Conservation (phyloP, 106 monocot genomes). For the Phalaenopsis aphrodite region DNA sequence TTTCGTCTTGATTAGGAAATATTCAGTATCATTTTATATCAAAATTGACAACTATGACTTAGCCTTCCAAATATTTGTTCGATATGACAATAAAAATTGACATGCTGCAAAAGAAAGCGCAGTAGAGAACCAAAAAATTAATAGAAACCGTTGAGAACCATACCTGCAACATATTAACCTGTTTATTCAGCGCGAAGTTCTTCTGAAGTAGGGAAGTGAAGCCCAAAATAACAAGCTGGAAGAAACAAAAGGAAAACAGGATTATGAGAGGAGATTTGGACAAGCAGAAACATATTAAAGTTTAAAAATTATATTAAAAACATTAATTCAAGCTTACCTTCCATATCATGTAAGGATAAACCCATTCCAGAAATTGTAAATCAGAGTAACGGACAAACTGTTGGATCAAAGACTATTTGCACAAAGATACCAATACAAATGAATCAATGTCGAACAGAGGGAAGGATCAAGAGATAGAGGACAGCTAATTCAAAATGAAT, state of each 20-base stretch:
- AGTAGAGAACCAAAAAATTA: neutral
- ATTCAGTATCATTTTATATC: neutral
- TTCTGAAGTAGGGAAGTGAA: constrained; percentile 45
- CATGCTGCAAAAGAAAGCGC: neutral
- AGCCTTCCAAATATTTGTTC: neutral
- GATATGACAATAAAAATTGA: neutral
- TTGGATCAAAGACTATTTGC: too few relatives aligned
- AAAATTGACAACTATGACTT: neutral
- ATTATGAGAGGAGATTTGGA: neutral
- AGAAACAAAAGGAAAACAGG: constrained; percentile 3
- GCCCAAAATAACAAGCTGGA: constrained; percentile 17
- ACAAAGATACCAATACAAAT: too few relatives aligned
- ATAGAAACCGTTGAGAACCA: neutral
- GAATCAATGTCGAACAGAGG: too few relatives aligned
- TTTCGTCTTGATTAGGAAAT: neutral
- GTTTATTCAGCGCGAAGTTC: constrained; percentile 35
- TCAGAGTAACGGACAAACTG: neutral
- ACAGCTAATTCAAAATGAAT: too few relatives aligned
- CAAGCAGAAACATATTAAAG: neutral
- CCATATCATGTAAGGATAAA: neutral
- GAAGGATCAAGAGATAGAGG: too few relatives aligned
- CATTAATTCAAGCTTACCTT: neutral
- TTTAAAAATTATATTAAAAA: neutral
- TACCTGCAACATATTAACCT: constrained; percentile 41
- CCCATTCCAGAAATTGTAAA: neutral